Evolutionary conservation across 2,329 filamentous ascomycete genomes (phyloP).

Genomic region (Paramyrothecium sp.): DNA sequence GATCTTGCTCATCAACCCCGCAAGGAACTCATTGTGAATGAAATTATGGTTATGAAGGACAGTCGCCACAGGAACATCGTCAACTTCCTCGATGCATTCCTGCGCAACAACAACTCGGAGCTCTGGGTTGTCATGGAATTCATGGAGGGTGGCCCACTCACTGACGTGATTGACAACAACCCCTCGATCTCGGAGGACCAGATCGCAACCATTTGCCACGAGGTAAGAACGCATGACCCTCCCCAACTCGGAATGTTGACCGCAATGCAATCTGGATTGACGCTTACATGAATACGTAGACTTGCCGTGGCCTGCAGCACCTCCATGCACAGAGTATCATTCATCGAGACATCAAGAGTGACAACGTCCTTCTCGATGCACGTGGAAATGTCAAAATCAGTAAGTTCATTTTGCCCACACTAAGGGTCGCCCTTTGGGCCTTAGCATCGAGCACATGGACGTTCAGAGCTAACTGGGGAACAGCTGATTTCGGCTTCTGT

Average conservation of each 20-base stretch:
- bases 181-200: conserved; percentile 91
- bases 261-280: neutral
- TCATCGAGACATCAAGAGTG: conserved; percentile 98
- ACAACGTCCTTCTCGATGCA: conserved; percentile 93
- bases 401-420: conserved; percentile 45
- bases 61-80: conserved; percentile 98
- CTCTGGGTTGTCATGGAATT: conserved; percentile 99
- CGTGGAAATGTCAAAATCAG: conserved; percentile 97
- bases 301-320: conserved; percentile 91
- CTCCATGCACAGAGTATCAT: conserved; percentile 96
- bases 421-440: neutral
- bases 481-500: conserved; percentile 98
- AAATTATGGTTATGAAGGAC: conserved; percentile 99
- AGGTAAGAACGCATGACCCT: conserved; percentile 58
- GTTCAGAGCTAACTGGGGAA: conserved; percentile 12
- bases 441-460: neutral
- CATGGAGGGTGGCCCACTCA: conserved; percentile 97
- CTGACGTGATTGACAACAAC: conserved; percentile 99
- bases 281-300: conserved; percentile 52
- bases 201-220: conserved; percentile 93
- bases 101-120: conserved; percentile 90
- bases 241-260: neutral
- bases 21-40: conserved; percentile 98
- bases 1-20: conserved; percentile 94
- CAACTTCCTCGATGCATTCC: conserved; percentile 95